Evolutionary conservation across 2,329 filamentous ascomycete genomes (phyloP).

Genomic region (Apiospora saccharicola): DNA sequence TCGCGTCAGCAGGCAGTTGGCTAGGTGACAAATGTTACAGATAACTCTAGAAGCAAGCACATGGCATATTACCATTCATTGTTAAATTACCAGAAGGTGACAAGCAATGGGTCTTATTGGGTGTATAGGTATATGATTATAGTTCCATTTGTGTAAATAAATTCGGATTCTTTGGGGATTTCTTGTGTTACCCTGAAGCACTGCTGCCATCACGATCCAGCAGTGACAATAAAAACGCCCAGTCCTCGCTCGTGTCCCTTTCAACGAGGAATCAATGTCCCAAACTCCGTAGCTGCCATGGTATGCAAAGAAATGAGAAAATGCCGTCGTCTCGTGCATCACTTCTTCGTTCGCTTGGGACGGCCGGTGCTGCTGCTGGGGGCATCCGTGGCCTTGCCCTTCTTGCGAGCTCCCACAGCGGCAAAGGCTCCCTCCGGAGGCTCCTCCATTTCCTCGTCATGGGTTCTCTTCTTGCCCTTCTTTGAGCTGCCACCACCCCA

Average conservation of each 20-base stretch:
- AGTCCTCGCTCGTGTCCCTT: neutral
- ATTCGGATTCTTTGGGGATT: neutral
- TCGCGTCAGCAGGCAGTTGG: neutral
- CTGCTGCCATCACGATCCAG: neutral
- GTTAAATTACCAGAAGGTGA: neutral
- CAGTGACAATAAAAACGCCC: neutral
- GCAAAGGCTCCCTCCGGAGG: conserved; percentile 69
- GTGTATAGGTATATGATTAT: neutral
- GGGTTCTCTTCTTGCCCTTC: conserved; percentile 62
- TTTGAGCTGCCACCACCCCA: conserved; percentile 45
- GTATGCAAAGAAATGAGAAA: conserved; percentile 23
- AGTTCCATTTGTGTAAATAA: neutral
- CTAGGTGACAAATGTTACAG: neutral
- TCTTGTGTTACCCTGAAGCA: neutral
- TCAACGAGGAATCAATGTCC: neutral
- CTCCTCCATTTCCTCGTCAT: conserved; percentile 58
- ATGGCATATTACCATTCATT: neutral
- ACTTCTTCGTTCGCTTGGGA: conserved; percentile 30
- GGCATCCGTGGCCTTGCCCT: conserved; percentile 38
- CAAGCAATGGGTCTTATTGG: neutral
- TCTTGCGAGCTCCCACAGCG: conserved; percentile 58
- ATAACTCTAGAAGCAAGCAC: too few species aligned
- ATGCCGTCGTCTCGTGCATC: neutral
- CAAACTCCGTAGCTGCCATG: conserved; percentile 3
- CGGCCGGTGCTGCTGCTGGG: conserved; percentile 25